phyloP scores from a whole-genome alignment of 352 stramenopile genomes.

The Phytophthora sp. region DNA sequence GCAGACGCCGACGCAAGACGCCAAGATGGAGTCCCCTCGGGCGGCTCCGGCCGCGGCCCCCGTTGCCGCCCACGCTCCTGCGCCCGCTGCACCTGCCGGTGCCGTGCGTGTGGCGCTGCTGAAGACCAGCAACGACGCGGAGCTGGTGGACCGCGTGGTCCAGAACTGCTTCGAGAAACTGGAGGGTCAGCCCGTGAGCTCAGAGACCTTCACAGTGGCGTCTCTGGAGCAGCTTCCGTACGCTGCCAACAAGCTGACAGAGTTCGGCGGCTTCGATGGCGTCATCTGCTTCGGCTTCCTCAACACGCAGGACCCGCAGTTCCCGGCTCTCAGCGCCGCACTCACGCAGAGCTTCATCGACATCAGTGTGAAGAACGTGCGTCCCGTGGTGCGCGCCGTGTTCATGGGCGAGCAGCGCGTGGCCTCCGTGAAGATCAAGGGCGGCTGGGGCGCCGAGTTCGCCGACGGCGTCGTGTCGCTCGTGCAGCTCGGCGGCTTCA shows the following conservation, averaged over 20 bases:
- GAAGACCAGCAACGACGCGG: conserved; percentile 77
- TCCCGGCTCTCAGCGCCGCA: conserved; percentile 54
- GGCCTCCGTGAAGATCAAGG: conserved; percentile 81
- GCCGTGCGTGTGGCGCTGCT: conserved; percentile 66
- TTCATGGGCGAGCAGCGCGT: conserved; percentile 81
- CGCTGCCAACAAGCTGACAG: conserved; percentile 82
- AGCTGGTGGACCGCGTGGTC: conserved; percentile 72
- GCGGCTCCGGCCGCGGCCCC: conserved; percentile 26
- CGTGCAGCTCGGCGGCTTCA: conserved; percentile 72
- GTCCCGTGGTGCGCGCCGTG: conserved; percentile 77
- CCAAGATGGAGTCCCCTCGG: conserved; percentile 51
- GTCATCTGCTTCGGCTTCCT: conserved; percentile 86
- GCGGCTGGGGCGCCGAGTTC: conserved; percentile 74
- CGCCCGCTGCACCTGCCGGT: conserved; percentile 3
- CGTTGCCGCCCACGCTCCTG: conserved; percentile 14
- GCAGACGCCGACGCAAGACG: conserved; percentile 24
- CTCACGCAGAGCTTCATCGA: conserved; percentile 84
- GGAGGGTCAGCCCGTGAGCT: conserved; percentile 31
- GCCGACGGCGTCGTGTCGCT: conserved; percentile 65
- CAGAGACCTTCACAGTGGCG: conserved; percentile 78
- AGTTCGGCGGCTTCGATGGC: conserved; percentile 74
- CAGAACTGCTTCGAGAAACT: conserved; percentile 70
- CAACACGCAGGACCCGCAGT: conserved; percentile 70
- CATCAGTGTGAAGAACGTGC: conserved; percentile 82
- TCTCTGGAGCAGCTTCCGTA: conserved; percentile 84